Conservation (phyloP, 2,329 filamentous ascomycete genomes). For the Claviceps pazoutovae region DNA sequence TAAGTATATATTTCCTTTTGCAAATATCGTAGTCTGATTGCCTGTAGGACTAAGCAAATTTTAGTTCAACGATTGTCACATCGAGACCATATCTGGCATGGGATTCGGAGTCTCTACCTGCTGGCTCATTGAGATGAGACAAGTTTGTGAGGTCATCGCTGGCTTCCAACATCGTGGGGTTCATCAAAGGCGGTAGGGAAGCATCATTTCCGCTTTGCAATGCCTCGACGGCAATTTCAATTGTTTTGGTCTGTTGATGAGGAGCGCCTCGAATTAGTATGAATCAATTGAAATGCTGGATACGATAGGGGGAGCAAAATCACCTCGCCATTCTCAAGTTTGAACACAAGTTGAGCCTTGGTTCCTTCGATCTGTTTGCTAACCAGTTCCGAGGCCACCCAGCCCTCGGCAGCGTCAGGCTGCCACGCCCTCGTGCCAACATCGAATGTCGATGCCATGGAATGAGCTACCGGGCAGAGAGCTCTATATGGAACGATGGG, state of each 20-base stretch:
- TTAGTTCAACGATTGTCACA: background rate
- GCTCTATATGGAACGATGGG: slow-evolving; percentile 8
- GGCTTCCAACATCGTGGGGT: slow-evolving; percentile 93
- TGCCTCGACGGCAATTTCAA: slow-evolving; percentile 64
- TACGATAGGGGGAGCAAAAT: slow-evolving; percentile 5
- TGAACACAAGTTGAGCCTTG: slow-evolving; percentile 78
- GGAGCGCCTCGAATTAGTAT: background rate
- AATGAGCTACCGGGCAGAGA: slow-evolving; percentile 9
- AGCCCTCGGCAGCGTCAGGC: slow-evolving; percentile 88
- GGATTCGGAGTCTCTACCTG: slow-evolving; percentile 43
- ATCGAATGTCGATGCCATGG: slow-evolving; percentile 90
- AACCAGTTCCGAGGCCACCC: slow-evolving; percentile 89
- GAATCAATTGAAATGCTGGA: background rate
- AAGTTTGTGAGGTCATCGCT: slow-evolving; percentile 96
- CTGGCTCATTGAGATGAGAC: slow-evolving; percentile 95
- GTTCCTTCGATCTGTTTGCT: slow-evolving; percentile 72
- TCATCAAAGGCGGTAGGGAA: slow-evolving; percentile 85
- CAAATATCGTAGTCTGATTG: slow-evolving; percentile 89
- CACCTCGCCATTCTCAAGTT: slow-evolving; percentile 88
- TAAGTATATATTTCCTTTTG: slow-evolving; percentile 99
- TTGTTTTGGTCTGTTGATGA: slow-evolving; percentile 51
- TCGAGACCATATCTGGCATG: background rate
- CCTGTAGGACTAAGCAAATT: slow-evolving; percentile 63
- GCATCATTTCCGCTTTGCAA: slow-evolving; percentile 65
- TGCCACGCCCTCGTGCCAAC: slow-evolving; percentile 97